Base-by-base conservation (phyloP, 2,329 filamentous ascomycete genomes). In the Sordariomycetes sp. region DNA sequence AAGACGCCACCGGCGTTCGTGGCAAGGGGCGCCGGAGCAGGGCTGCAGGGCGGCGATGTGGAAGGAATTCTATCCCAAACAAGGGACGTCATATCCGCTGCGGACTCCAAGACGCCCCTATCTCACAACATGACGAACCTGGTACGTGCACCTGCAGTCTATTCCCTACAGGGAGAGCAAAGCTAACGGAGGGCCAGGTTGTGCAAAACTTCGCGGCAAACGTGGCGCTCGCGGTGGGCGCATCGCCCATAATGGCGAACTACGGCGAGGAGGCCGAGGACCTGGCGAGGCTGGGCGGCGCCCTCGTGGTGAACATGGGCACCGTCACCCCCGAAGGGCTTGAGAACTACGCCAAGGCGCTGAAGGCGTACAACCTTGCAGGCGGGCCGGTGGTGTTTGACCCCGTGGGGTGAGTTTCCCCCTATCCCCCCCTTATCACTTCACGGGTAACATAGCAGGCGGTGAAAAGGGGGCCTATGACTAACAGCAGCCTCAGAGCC, bases 81-180 rank as follows among this genome's bases (percentile, higher is more conserved):
- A 3, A 69, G 71, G 1, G 66, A 66, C 48, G 72, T 88, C 20
- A 76, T 95, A 51, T 76, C 74, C 60, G 76, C 78, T 6, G 80
- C 96, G 54, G 81, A 81, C 5, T 69, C 76, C 2, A 77, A 73
- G 51, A 86, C 81, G 59, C 91, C 92, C 0, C 78, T 97, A 24
- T 88, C 88, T 55, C 93, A 97, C 73, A 97, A 96, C 73, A 97
- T 97, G 90, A 97, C 94, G 57, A 97, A 97, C 69, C 79, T 92
- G 57, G 93, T 77, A 62, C 55, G 68, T 53, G 18, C 43, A n/a
- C 34, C 12, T 20, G 22, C 16, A 58, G 14, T 12, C 11, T 1
- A 7, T 8, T 6, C 11, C 3, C 1, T 6, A 24, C 3, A 20
- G 6, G n/a, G 5, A 24, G 6, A 48, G 18, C 5, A 20, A 50